These are phyloP conservation scores for Xerocomus potaroensis DNA, from an alignment of 768 basidiomycete genomes.

Conservation along the genomic window DNA sequence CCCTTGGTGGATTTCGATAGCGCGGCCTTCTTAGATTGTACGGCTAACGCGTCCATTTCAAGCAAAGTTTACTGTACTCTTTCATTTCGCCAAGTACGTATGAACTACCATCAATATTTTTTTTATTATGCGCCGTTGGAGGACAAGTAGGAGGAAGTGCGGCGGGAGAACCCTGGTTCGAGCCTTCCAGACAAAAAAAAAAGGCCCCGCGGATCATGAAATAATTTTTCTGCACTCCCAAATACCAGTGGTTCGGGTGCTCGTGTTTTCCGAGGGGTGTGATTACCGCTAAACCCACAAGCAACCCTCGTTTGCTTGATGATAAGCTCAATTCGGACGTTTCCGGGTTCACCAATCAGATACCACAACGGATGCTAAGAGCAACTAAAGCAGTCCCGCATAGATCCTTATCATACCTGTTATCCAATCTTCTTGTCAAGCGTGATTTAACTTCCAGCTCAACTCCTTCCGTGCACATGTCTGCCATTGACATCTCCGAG, in stretches of 20 bases:
- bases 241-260: too few relatives aligned
- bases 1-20: too few relatives aligned
- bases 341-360: neutral
- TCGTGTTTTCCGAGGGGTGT: too few relatives aligned
- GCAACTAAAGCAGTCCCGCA: constrained; percentile 1
- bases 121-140: neutral
- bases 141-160: neutral
- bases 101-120: too few relatives aligned
- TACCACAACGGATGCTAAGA: neutral
- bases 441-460: neutral
- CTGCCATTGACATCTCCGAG: constrained; percentile 35
- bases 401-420: constrained; percentile 12
- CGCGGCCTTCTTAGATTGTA: too few relatives aligned
- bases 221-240: too few relatives aligned
- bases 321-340: too few relatives aligned
- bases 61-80: neutral
- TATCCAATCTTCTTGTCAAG: neutral
- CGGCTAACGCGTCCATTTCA: too few relatives aligned
- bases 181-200: neutral
- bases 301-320: too few relatives aligned
- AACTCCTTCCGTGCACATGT: constrained; percentile 13
- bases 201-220: neutral
- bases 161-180: neutral
- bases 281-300: too few relatives aligned
- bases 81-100: constrained; percentile 12